These are phyloP conservation scores for Boletus tomentosulus DNA, from an alignment of 768 basidiomycete species.

Conservation along the genomic window DNA sequence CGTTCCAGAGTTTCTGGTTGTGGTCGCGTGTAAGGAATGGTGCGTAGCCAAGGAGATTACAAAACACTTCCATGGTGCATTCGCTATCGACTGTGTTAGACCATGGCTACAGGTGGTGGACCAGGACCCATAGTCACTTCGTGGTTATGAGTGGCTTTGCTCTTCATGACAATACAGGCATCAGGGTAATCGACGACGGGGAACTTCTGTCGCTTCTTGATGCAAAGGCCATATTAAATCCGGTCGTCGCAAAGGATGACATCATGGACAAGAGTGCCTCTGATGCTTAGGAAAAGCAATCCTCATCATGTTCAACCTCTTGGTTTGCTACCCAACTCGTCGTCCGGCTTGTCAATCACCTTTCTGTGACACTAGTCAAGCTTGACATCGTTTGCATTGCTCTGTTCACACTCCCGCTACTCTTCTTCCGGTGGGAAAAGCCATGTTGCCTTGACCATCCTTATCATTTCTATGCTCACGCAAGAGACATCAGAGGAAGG, in stretches of 20 bases:
- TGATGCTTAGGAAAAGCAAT: background rate
- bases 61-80: background rate
- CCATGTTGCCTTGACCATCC: background rate
- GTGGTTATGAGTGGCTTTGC: background rate
- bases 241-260: background rate
- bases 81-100: background rate
- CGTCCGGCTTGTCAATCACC: background rate
- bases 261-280: background rate
- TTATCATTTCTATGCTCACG: background rate
- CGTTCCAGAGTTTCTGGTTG: background rate
- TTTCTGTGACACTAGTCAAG: background rate
- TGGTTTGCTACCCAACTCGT: background rate
- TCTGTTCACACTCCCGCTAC: background rate
- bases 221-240: background rate
- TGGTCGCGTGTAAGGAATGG: background rate
- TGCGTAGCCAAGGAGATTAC: background rate
- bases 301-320: background rate
- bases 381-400: background rate
- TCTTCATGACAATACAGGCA: background rate
- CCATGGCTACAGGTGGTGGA: background rate
- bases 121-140: background rate
- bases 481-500: background rate
- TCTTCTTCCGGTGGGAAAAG: background rate
- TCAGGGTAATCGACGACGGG: background rate
- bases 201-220: background rate